Evolutionary conservation across 805 yeast species (phyloP), one percentile per base, ranked within the genome.

Genomic region (Metschnikowia aberdeeniae): DNA sequence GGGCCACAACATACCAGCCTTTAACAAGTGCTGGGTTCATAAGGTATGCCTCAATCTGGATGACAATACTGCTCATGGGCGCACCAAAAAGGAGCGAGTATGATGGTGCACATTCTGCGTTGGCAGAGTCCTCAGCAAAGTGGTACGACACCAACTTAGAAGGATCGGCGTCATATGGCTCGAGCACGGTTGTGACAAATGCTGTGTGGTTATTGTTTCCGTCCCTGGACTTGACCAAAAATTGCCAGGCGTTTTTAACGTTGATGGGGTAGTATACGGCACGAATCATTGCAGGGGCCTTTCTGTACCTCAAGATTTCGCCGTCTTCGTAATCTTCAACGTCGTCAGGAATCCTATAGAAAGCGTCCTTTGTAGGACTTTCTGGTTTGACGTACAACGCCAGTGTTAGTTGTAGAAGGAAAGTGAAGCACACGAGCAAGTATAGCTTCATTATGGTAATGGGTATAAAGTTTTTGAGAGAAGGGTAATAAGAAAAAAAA

Each of bases 1-100:
- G 64, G 5, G 57, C 53, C 1, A 63, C 59, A 3, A 68, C 67
- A 47, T 54, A 62, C 55, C 62, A 68, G 6, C 73, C 74, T 26
- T 59, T 45, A 22, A 56, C 48, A 24, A 59, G 47, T 5, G 46
- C 51, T 1, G 49, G 37, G 29, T 49, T 42, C 40, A 54, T 37
- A 19, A 51, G 34, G 14, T 42, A 29, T 44, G 54, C 46, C 34
- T 59, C 61, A 8, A 47, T 30, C 40, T 58, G 59, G 4, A 52
- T 12, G 10, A 29, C 45, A 4, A 55, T 17, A n/a, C 57, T 55
- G 37, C 50, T 43, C 28, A 44, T 34, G 30, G 38, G 39, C 8
- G 53, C 49, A 12, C 57, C 60, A 19, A 37, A 46, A 30, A 51
- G 49, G 20, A 55, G 39, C 12, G 56, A 49, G 34, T 58, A 59